Evolutionary conservation across 140 eudicot species (phyloP), one percentile per base, ranked within the genome.

Genomic region (Erigeron philadelphicus): DNA sequence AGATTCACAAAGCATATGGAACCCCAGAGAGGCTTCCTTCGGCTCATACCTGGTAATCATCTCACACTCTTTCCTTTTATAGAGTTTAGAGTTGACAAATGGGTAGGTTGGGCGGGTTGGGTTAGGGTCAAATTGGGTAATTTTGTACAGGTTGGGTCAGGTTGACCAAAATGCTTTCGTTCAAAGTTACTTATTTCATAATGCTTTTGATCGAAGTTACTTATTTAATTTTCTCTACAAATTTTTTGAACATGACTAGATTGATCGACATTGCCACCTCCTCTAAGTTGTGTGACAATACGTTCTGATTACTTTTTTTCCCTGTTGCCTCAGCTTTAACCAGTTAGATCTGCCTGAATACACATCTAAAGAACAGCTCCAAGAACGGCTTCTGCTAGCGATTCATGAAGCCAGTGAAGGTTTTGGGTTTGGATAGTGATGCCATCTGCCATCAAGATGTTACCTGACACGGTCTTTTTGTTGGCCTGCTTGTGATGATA

Each of bases 361-460:
- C 47, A 95, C 95, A 59, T 85, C 97, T 1, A 89, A 89, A 71
- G 84, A 89, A 69, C 99, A 85, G 77, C 70, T 93, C 48, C 86
- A 87, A 76, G 97, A 93, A 78, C 85, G 95, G 57, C 81, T 93
- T 70, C 77, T 93, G 64, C 91, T 93, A 57, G 97, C 99, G 10
- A 87, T 93, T 48, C 99, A 89, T 78, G 99, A 93, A 85, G 99
- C 80, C 60, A 89, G 82, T 74, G 99, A 93, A 77, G 99, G 99
- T 38, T 93, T 93, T 83, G 97, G 99, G 56, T 93, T 89, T 70
- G 99, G 93, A 59, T 92, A 60, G 54, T 67, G 46, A 35, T 61
- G 46, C 12, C 45, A 60, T n/a, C 18, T 16, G 66, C 13, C 66
- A 35, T 61, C 47, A 61, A 12, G 23, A 61, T 61, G 7, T 61